These are phyloP conservation scores for Axilococcus clingmanii DNA, from an alignment of 139 green algal species.

Conservation along the genomic window DNA sequence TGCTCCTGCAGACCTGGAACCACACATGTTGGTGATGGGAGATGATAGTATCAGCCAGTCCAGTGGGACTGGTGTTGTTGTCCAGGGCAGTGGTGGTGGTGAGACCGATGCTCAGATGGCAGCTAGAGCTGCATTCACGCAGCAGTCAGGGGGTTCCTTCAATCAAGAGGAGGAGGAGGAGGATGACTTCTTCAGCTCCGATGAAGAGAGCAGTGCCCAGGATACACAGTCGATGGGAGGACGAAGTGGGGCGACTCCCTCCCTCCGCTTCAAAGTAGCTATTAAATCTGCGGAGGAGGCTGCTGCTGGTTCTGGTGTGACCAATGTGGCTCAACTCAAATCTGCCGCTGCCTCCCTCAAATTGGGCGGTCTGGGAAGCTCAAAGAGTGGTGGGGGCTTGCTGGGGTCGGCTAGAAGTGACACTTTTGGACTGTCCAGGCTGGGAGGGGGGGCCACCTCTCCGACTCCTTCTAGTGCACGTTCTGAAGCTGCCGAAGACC, in stretches of 20 bases:
- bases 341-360: background rate
- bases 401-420: too few species aligned
- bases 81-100: background rate
- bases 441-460: too few species aligned
- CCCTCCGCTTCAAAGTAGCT: background rate
- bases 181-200: constrained; percentile 31
- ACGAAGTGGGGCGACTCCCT: background rate
- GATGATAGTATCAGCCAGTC: background rate
- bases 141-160: too few species aligned
- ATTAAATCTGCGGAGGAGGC: constrained; percentile 2
- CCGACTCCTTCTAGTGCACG: too few species aligned
- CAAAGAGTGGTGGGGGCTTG: too few species aligned
- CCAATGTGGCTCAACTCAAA: background rate
- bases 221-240: background rate
- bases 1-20: background rate
- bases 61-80: background rate
- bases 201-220: constrained; percentile 16
- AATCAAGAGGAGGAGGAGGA: constrained; percentile 21
- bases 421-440: too few species aligned
- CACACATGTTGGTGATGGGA: background rate
- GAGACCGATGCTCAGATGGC: constrained; percentile 17
- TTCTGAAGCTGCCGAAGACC: too few species aligned
- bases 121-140: constrained; percentile 17
- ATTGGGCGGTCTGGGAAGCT: background rate
- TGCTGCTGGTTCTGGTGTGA: background rate